A percentile compares a stretch with the other conserved stretches of the same genome.
phyloP scores from a whole-genome alignment of 345 rosid species.

The Excoecaria agallocha region DNA sequence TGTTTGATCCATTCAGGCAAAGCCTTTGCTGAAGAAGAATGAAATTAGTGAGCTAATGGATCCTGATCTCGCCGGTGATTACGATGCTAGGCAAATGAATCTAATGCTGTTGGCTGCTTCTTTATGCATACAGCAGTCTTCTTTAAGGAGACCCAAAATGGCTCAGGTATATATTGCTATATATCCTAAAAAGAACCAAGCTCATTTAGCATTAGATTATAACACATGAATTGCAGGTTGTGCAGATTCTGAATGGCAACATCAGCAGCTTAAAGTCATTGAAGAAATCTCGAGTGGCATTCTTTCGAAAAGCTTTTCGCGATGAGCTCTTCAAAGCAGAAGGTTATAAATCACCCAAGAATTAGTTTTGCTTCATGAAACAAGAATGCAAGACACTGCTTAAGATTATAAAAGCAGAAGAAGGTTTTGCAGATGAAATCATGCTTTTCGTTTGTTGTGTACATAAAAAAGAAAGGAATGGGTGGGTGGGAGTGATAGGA shows the following conservation, averaged over 20 bases:
- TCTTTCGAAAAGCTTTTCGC: conserved; percentile 55
- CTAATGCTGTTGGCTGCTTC: conserved; percentile 75
- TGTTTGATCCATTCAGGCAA: conserved; percentile 44
- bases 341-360: conserved; percentile 19
- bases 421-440: background rate
- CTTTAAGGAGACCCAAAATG: conserved; percentile 77
- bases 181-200: background rate
- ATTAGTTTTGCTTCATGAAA: background rate
- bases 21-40: conserved; percentile 70
- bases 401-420: background rate
- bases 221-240: conserved; percentile 46
- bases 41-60: conserved; percentile 69
- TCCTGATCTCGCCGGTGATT: conserved; percentile 53
- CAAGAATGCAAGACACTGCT: background rate
- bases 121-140: conserved; percentile 65
- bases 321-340: conserved; percentile 38
- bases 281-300: conserved; percentile 48
- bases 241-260: conserved; percentile 68
- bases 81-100: conserved; percentile 53
- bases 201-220: background rate
- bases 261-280: conserved; percentile 55
- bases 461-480: background rate
- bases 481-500: background rate
- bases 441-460: background rate
- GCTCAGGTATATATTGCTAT: conserved; percentile 49